Percentiles rank a stretch among this genome's conserved stretches.
These are phyloP conservation scores for Penicillium sp. DNA, from an alignment of 2,329 filamentous ascomycete species.

Conservation along the genomic window DNA sequence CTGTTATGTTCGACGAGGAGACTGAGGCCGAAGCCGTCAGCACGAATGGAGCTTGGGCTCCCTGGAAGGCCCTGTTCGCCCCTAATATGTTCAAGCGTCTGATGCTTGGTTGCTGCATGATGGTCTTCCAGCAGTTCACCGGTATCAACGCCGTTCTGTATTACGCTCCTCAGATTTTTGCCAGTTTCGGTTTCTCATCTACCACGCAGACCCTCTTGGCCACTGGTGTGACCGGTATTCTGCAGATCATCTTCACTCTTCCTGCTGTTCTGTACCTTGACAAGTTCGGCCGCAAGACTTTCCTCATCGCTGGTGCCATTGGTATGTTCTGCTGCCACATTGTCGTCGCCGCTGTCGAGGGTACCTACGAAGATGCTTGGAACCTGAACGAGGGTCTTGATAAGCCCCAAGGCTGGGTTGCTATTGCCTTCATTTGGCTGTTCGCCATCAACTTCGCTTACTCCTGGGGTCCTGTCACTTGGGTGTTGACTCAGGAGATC, in stretches of 20 bases:
- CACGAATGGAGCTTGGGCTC: constrained; percentile 16
- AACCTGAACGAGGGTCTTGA: constrained; percentile 41
- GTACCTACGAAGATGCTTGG: constrained; percentile 57
- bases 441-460: constrained; percentile 49
- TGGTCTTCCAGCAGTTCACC: constrained; percentile 50
- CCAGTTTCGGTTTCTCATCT: constrained; percentile 24
- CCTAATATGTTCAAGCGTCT: constrained; percentile 29
- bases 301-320: constrained; percentile 51
- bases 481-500: constrained; percentile 54
- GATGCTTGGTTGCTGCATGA: constrained; percentile 27
- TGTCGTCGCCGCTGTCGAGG: constrained; percentile 57
- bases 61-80: constrained; percentile 30
- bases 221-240: constrained; percentile 28
- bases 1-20: constrained; percentile 73
- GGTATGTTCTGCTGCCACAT: constrained; percentile 71
- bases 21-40: constrained; percentile 54
- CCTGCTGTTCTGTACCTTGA: constrained; percentile 39
- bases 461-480: constrained; percentile 36
- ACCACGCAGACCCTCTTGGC: constrained; percentile 26
- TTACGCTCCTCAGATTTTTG: constrained; percentile 36
- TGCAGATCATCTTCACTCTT: constrained; percentile 37
- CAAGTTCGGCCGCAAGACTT: constrained; percentile 39
- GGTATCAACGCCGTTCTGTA: constrained; percentile 47
- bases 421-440: constrained; percentile 60
- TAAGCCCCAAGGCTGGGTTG: constrained; percentile 64